Evolutionary conservation across 495 filamentous ascomycete genomes (phyloP), one percentile per base, ranked within the genome.

Genomic region (Penicillium lagena): DNA sequence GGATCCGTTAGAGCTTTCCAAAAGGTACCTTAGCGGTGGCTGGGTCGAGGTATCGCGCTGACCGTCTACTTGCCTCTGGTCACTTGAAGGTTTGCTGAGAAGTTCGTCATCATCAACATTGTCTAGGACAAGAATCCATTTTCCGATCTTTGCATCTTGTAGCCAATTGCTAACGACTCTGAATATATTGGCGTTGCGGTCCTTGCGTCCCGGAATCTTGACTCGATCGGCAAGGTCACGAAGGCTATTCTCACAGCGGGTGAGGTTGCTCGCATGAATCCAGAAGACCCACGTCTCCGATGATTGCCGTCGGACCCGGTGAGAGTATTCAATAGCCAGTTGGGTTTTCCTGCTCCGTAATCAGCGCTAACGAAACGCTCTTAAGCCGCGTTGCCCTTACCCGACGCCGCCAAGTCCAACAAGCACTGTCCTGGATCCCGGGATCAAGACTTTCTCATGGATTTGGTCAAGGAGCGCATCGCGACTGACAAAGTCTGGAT

Each of bases 271-370:
- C 2, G 66, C 64, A 47, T 70, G 63, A 7, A 76, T 48, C 73
- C 76, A 78, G 49, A 78, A 72, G 9, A 75, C 63, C 59, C 58
- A 72, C 27, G 61, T 72, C 22, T 62, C 40, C 7, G 63, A 67
- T 9, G 39, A 11, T 12, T 30, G 1, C 15, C 32, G 6, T 30
- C 39, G 15, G 4, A 40, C 39, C 15, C 28, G 39, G 7, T 40
- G 11, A 9, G 17, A 40, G 10, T 40, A 40, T 9, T 40, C 39
- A 1, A 40, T 30, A 9, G 27, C 39, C 4, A 31, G 3, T 13
- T 30, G 39, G 0, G 39, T 13, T 27, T 40, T 40, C 1, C 39
- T 40, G 4, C 15, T 17, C 1, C 1, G 1, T 17, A 17, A 1
- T 17, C 15, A 17, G 15, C 15, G 4, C 4, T 4, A 1, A 1